phyloP scores from a whole-genome alignment of 352 stramenopile genomes.

The Globisporangium emineosum region DNA sequence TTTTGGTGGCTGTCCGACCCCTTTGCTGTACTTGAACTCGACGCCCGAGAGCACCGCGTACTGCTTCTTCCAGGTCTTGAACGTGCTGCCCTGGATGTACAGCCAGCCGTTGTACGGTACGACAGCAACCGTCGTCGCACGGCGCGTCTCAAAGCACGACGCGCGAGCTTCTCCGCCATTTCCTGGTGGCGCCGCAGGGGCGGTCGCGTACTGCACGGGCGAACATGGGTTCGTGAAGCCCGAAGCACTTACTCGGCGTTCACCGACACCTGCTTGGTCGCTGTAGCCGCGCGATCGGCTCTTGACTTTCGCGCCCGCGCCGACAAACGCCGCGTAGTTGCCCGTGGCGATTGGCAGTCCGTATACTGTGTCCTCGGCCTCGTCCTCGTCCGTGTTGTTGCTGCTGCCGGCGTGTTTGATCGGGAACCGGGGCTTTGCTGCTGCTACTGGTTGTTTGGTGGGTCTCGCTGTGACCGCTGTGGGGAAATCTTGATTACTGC shows the following conservation, averaged over 20 bases:
- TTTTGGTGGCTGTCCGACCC: slow-evolving; percentile 55
- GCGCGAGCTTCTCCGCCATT: slow-evolving; percentile 4
- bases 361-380: slow-evolving; percentile 37
- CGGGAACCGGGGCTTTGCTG: slow-evolving; percentile 11
- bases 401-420: slow-evolving; percentile 2
- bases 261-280: slow-evolving; percentile 28
- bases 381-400: slow-evolving; percentile 16
- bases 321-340: slow-evolving; percentile 50
- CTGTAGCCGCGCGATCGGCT: slow-evolving; percentile 53
- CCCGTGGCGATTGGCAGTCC: slow-evolving; percentile 44
- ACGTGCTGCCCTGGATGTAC: slow-evolving; percentile 53
- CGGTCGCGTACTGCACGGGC: slow-evolving; percentile 22
- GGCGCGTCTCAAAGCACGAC: slow-evolving; percentile 72
- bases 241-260: slow-evolving; percentile 34
- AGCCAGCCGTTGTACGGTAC: slow-evolving; percentile 68
- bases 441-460: not conserved
- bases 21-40: slow-evolving; percentile 77
- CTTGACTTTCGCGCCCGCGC: slow-evolving; percentile 20
- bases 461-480: not conserved
- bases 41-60: slow-evolving; percentile 65
- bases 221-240: slow-evolving; percentile 17
- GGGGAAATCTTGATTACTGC: not conserved
- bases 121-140: slow-evolving; percentile 45
- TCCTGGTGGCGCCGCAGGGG: not conserved
- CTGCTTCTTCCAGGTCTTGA: slow-evolving; percentile 70